Evolutionary conservation across 2,329 filamentous ascomycete species (phyloP).

Genomic region (Fusarium sp.): DNA sequence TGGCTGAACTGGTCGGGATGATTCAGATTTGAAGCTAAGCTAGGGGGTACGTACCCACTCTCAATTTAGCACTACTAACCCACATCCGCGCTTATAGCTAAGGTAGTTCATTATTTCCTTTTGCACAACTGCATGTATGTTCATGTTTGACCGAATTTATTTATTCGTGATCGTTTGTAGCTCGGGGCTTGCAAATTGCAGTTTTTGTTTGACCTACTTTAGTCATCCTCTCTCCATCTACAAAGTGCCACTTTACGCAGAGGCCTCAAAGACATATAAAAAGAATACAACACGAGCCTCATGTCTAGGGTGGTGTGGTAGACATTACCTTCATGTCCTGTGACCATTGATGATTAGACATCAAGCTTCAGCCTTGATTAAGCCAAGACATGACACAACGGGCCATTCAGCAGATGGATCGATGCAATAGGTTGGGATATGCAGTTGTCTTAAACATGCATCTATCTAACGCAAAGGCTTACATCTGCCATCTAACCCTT

Average conservation of each 20-base stretch:
- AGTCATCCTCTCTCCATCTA: not conserved
- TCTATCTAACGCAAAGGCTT: not conserved
- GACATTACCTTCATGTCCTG: not conserved
- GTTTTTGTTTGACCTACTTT: not conserved
- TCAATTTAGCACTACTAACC: no score
- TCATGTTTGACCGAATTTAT: no score
- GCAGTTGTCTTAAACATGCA: not conserved
- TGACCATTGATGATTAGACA: not conserved
- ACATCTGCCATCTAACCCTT: not conserved
- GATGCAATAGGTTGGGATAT: not conserved
- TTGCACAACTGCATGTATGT: no score
- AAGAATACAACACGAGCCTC: not conserved
- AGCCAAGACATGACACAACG: not conserved
- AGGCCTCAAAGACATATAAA: not conserved
- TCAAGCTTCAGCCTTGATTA: not conserved
- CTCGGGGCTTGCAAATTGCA: not conserved
- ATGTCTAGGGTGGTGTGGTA: not conserved
- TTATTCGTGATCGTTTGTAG: not conserved
- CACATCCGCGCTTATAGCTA: no score
- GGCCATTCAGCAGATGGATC: no score
- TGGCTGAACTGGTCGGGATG: conserved; percentile 18
- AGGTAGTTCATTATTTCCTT: no score
- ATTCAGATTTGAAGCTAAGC: conserved; percentile 6
- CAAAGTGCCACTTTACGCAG: not conserved
- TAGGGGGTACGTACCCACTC: conserved; percentile 18